These are phyloP conservation scores for Closterium sp. DNA, from an alignment of 139 green algal species.

Conservation along the genomic window DNA sequence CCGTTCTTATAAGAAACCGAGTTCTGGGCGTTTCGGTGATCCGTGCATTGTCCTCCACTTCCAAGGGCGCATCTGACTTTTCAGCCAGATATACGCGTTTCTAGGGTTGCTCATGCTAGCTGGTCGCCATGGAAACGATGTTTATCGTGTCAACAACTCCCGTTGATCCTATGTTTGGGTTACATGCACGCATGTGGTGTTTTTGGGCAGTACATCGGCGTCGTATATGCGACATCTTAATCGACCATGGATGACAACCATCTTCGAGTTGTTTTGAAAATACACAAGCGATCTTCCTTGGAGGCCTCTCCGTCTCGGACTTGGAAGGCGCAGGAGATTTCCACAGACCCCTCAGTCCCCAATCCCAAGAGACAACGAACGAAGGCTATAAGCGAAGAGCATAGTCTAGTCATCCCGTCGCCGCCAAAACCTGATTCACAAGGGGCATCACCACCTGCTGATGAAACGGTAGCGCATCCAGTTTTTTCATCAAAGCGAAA, in stretches of 20 bases:
- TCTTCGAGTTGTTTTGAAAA: background rate
- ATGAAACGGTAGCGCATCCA: background rate
- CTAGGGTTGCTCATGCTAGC: background rate
- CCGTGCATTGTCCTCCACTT: background rate
- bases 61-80: background rate
- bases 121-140: background rate
- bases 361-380: background rate
- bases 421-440: background rate
- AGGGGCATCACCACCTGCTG: background rate
- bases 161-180: background rate
- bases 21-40: background rate
- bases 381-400: background rate
- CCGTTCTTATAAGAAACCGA: background rate
- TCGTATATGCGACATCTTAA: background rate
- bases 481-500: background rate
- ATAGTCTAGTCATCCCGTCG: background rate
- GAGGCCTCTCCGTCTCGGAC: background rate
- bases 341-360: background rate
- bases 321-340: background rate
- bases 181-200: background rate
- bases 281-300: background rate
- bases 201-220: background rate
- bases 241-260: background rate
- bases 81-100: background rate
- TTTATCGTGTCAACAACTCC: background rate